These are phyloP conservation scores for Malus hybrid DNA, from an alignment of 331 rosid genomes.

Conservation along the genomic window DNA sequence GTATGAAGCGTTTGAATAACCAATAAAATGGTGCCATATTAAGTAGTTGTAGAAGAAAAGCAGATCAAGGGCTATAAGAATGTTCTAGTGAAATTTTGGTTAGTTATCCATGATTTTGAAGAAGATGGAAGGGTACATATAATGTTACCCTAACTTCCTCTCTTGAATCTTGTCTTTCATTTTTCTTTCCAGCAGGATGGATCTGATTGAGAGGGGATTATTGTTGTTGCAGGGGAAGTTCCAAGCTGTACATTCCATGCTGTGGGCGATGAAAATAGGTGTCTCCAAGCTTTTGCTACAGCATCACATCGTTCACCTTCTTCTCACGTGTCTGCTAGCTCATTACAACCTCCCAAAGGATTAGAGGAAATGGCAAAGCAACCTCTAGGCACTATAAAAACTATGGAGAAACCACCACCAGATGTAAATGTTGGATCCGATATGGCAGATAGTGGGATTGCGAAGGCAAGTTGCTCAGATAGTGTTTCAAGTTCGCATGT, in stretches of 20 bases:
- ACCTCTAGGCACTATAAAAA: constrained; percentile 1
- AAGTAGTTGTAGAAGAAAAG: background rate
- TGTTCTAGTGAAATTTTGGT: too few relatives aligned
- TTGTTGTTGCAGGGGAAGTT: constrained; percentile 9
- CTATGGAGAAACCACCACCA: background rate
- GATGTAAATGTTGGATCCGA: constrained; percentile 9
- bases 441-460: constrained; percentile 2
- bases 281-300: constrained; percentile 16
- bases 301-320: constrained; percentile 12
- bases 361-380: constrained; percentile 9
- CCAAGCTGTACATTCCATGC: constrained; percentile 5
- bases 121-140: background rate
- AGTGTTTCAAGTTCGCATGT: constrained; percentile 15
- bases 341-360: background rate
- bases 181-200: background rate
- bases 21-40: background rate
- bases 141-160: background rate
- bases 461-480: constrained; percentile 21
- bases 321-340: constrained; percentile 10
- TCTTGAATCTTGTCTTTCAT: background rate
- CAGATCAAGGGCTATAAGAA: background rate
- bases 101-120: background rate
- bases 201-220: constrained; percentile 6
- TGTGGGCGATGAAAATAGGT: constrained; percentile 14
- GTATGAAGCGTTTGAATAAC: background rate